A percentile compares a stretch with the other conserved stretches of the same genome.
Conservation (phyloP, 805 yeast genomes). For the Ogataea trehaloabstinens region DNA sequence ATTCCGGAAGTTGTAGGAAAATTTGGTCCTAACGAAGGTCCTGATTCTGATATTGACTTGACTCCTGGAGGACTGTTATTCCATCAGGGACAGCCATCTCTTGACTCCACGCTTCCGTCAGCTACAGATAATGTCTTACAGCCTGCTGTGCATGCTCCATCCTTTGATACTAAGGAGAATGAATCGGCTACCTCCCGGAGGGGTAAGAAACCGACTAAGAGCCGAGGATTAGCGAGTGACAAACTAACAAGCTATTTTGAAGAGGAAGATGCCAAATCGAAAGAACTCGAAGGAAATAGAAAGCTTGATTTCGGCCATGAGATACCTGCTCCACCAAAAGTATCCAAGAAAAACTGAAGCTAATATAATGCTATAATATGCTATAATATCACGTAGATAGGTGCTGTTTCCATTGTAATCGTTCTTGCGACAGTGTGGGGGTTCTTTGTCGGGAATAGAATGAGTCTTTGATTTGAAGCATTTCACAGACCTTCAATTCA, state of each 20-base stretch:
- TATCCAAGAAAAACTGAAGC: too few relatives aligned
- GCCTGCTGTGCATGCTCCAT: conserved; percentile 25
- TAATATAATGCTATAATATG: background rate
- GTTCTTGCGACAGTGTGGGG: conserved; percentile 20
- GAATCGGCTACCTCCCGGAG: conserved; percentile 12
- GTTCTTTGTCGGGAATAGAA: conserved; percentile 25
- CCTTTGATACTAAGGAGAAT: conserved; percentile 11
- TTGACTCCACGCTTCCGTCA: conserved; percentile 4
- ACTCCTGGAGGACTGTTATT: conserved; percentile 27
- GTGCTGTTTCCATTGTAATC: conserved; percentile 25
- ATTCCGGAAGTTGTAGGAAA: conserved; percentile 63
- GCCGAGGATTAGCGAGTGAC: conserved; percentile 11
- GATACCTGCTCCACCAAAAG: conserved; percentile 37
- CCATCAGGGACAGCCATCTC: conserved; percentile 3
- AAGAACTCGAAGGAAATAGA: conserved; percentile 36
- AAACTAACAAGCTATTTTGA: conserved; percentile 40
- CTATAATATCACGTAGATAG: conserved; percentile 1
- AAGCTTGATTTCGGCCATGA: conserved; percentile 18
- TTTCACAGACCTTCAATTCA: conserved; percentile 50
- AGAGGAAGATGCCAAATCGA: conserved; percentile 41
- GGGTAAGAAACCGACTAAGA: conserved; percentile 15
- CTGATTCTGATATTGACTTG: conserved; percentile 18
- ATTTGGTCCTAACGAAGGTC: conserved; percentile 24
- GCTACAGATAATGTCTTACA: conserved; percentile 16
- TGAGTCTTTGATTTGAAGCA: conserved; percentile 59